Conservation (phyloP, 495 filamentous ascomycete genomes). For the Terfezia boudieri region DNA sequence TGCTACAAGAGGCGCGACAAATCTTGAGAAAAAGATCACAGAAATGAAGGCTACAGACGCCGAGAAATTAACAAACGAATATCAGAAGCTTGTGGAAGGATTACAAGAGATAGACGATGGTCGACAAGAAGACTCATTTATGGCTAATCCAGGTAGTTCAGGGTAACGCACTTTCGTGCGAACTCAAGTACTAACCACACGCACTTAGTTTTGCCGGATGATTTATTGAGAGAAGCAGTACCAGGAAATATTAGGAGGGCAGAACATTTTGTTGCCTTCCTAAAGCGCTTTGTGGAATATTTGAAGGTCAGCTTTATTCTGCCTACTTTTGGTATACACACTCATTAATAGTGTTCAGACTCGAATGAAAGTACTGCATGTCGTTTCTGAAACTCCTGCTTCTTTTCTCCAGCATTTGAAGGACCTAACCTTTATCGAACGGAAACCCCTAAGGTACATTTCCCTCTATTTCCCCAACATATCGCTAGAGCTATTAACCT, state of each 20-base stretch:
- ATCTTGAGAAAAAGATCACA: conserved; percentile 67
- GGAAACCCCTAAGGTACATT: conserved; percentile 52
- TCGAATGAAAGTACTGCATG: conserved; percentile 91
- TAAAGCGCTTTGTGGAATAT: conserved; percentile 94
- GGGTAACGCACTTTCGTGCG: neutral
- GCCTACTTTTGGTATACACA: neutral
- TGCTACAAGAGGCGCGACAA: conserved; percentile 70
- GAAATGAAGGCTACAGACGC: conserved; percentile 88
- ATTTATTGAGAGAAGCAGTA: conserved; percentile 75
- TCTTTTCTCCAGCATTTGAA: conserved; percentile 87
- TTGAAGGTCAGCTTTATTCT: conserved; percentile 36
- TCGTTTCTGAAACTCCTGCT: conserved; percentile 87
- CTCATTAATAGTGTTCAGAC: conserved; percentile 27
- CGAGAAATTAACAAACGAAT: conserved; percentile 82
- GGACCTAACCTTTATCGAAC: conserved; percentile 91
- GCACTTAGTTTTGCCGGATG: conserved; percentile 42
- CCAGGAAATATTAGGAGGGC: conserved; percentile 91
- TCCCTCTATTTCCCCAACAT: neutral
- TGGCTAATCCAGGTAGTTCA: conserved; percentile 57
- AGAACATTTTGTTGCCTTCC: conserved; percentile 87
- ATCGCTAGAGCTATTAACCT: neutral
- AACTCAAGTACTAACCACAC: conserved; percentile 11
- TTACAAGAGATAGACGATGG: conserved; percentile 69
- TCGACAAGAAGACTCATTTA: conserved; percentile 82
- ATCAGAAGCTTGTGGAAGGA: conserved; percentile 85